Evolutionary conservation across 306 rosid genomes (phyloP).

Genomic region (Quercus variabilis): DNA sequence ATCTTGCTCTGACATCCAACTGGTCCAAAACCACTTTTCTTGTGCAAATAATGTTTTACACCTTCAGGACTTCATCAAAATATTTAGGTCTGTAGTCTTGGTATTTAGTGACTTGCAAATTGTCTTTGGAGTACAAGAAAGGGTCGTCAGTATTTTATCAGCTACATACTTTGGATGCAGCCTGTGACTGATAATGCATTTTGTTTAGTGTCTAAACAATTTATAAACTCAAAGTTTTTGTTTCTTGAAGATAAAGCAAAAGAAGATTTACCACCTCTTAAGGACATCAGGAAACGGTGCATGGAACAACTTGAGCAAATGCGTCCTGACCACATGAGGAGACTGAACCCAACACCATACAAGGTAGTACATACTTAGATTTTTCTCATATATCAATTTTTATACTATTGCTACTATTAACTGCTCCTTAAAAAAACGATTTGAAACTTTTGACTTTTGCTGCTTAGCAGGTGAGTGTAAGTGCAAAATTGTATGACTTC

Average conservation of each 20-base stretch:
- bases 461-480: constrained; percentile 74
- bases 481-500: constrained; percentile 81
- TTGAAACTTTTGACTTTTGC: neutral
- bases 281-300: constrained; percentile 75
- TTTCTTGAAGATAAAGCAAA: constrained; percentile 45
- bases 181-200: constrained; percentile 2
- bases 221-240: constrained; percentile 5
- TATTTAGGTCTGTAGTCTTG: neutral
- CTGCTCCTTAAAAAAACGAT: neutral
- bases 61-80: no score
- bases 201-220: constrained; percentile 3
- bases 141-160: constrained; percentile 1
- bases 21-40: neutral
- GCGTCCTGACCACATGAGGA: constrained; percentile 99
- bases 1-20: neutral
- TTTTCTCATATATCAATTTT: neutral
- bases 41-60: neutral
- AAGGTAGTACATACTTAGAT: constrained; percentile 46
- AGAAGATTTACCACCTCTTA: constrained; percentile 66
- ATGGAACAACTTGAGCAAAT: constrained; percentile 76
- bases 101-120: neutral
- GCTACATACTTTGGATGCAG: constrained; percentile 14
- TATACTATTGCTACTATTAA: neutral
- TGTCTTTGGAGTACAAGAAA: neutral
- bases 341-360: constrained; percentile 93